Base-by-base conservation (phyloP, 2,329 filamentous ascomycete genomes). In the Aureobasidium sp. region DNA sequence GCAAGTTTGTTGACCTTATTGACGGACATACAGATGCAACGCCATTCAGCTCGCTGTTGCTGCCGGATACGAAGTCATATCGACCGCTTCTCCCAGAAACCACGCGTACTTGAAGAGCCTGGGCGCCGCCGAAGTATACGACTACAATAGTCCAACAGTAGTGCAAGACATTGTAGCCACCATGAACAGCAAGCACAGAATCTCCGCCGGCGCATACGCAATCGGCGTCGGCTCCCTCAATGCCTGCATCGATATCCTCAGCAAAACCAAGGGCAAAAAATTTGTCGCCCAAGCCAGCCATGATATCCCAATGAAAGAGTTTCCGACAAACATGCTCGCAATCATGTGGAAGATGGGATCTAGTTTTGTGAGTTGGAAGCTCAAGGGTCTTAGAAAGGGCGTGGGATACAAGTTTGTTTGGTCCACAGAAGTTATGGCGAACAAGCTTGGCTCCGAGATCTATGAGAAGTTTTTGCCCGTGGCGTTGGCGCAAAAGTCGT, bases 1-100 rank as follows among this genome's bases (percentile, higher is more conserved):
- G 1, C 39, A 31, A 22, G 11, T 12, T 22, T 11, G 11, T 17
- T 9, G 12, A 5, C 29, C 29, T 17, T 17, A 22, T n/a, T 57
- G 15, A 57, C 39, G 36, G 15, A 4, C 3, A 1, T 3, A 34
- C 29, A 57, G 53, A 1, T 75, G 74, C 47, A 76, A 75, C 47
- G 77, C 76, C 0, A 75, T 81, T 9, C 81, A 82, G 63, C 70
- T 82, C 0, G 74, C 76, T 0, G 70, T 71, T 7, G 74, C 73
- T 0, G 74, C 77, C 0, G 80, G 80, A 0, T 79, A 77, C 62
- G 70, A 77, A 17, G 79, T 82, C 12, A 67, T 81, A 42, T 69
- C 76, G 0, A 80, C 77, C 0, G 72, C 74, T 0, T 78, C 76
- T 0, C 66, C 71, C 11, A 73, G 69, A 36, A 82, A 82, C 65